Evolutionary conservation across 2,329 filamentous ascomycete genomes (phyloP).

Genomic region (Colletotrichum filicis): DNA sequence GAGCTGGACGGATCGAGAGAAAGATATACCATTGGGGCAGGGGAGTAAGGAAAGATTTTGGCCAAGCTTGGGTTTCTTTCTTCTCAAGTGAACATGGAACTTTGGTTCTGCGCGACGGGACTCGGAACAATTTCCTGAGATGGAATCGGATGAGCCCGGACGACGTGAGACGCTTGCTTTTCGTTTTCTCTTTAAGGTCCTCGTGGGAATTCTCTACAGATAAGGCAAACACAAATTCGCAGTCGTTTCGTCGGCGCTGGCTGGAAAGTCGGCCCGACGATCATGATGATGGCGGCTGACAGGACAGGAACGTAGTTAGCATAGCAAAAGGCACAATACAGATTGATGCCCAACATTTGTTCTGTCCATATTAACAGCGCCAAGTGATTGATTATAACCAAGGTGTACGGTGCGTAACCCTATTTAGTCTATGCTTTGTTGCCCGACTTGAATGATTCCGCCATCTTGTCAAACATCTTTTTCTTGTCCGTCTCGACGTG

Average conservation of each 20-base stretch:
- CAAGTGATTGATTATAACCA: background rate
- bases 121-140: slow-evolving; percentile 25
- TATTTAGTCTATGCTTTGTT: background rate
- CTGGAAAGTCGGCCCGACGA: slow-evolving; percentile 22
- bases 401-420: too few species aligned
- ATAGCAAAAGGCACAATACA: slow-evolving; percentile 32
- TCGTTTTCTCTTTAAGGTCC: slow-evolving; percentile 28
- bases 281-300: slow-evolving; percentile 22
- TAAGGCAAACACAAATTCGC: slow-evolving; percentile 6
- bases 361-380: too few species aligned
- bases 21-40: slow-evolving; percentile 30
- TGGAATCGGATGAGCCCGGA: slow-evolving; percentile 2
- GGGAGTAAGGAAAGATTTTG: slow-evolving; percentile 4
- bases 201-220: slow-evolving; percentile 25
- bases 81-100: slow-evolving; percentile 20
- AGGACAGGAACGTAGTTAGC: slow-evolving; percentile 31
- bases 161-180: slow-evolving; percentile 26
- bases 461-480: slow-evolving; percentile 19
- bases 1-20: slow-evolving; percentile 17
- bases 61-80: slow-evolving; percentile 10
- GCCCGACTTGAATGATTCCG: slow-evolving; percentile 6
- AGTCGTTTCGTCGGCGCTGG: slow-evolving; percentile 17
- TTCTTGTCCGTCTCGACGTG: slow-evolving; percentile 25
- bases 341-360: slow-evolving; percentile 18
- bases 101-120: slow-evolving; percentile 22